Conservation (phyloP, 2,329 filamentous ascomycete genomes). For the Myriosclerotinia duriaeana region DNA sequence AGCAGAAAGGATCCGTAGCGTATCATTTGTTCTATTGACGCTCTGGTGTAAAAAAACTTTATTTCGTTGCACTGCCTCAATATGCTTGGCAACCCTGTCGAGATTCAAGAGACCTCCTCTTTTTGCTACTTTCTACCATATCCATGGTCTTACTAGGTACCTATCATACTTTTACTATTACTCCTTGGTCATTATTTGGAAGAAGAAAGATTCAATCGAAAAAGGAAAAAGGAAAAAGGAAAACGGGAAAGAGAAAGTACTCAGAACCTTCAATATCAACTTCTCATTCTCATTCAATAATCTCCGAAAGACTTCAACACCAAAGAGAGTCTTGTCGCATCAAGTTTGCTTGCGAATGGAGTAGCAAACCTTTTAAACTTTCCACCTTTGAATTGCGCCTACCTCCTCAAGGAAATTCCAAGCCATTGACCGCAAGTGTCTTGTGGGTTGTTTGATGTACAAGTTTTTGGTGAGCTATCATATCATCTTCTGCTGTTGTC, state of each 20-base stretch:
- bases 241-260: neutral
- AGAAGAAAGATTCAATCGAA: neutral
- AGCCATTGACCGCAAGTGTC: conserved; percentile 10
- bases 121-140: neutral
- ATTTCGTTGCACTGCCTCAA: conserved; percentile 23
- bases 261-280: neutral
- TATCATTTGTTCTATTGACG: conserved; percentile 13
- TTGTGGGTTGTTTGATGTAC: neutral
- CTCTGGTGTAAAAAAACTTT: conserved; percentile 17
- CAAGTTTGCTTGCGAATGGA: neutral
- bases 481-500: conserved; percentile 5
- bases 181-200: too few relatives aligned
- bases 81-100: conserved; percentile 14
- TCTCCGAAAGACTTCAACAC: neutral
- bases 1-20: neutral
- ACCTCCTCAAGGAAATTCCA: neutral
- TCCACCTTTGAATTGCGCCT: conserved; percentile 2
- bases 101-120: neutral
- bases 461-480: conserved; percentile 11
- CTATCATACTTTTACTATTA: too few relatives aligned
- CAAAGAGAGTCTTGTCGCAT: conserved; percentile 5
- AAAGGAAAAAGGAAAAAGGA: neutral
- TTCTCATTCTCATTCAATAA: neutral
- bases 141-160: neutral
- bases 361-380: neutral